Percentiles rank a stretch among this genome's conserved stretches.
phyloP scores from a whole-genome alignment of 2,329 filamentous ascomycete species.

The Stemphylium beticola region DNA sequence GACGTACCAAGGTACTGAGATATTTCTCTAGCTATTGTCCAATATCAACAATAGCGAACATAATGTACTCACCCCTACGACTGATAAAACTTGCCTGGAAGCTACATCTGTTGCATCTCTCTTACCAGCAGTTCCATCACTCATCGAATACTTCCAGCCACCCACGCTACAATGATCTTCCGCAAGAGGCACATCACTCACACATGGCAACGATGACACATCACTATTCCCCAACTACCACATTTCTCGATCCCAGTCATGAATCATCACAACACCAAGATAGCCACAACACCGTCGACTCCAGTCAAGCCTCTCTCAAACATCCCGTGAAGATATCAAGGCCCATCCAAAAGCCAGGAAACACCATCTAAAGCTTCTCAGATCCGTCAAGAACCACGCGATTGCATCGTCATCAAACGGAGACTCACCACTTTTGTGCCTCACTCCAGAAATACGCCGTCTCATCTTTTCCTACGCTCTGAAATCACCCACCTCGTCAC shows the following conservation, averaged over 20 bases:
- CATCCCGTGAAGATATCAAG: neutral
- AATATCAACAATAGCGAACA: neutral
- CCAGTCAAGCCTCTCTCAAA: neutral
- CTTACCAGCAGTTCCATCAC: neutral
- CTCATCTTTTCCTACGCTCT: constrained; percentile 20
- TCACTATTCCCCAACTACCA: neutral
- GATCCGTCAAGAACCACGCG: neutral
- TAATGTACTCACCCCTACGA: neutral
- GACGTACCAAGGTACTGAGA: constrained; percentile 1
- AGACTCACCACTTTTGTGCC: constrained; percentile 12
- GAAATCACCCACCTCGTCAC: constrained; percentile 2
- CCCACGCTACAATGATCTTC: neutral
- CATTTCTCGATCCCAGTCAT: neutral
- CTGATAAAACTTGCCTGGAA: neutral
- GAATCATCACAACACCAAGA: neutral
- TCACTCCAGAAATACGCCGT: constrained; percentile 21
- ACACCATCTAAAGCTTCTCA: constrained; percentile 6
- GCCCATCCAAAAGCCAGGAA: neutral
- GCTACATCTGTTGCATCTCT: neutral
- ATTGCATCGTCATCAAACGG: neutral
- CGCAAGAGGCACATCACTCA: neutral
- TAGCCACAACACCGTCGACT: too few species aligned
- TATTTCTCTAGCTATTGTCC: neutral
- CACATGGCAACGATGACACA: neutral
- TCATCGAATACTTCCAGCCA: neutral